Percentiles rank a stretch among this genome's conserved stretches.
These are phyloP conservation scores for Hymenoscyphus infarciens DNA, from an alignment of 2,329 filamentous ascomycete species.

Conservation along the genomic window DNA sequence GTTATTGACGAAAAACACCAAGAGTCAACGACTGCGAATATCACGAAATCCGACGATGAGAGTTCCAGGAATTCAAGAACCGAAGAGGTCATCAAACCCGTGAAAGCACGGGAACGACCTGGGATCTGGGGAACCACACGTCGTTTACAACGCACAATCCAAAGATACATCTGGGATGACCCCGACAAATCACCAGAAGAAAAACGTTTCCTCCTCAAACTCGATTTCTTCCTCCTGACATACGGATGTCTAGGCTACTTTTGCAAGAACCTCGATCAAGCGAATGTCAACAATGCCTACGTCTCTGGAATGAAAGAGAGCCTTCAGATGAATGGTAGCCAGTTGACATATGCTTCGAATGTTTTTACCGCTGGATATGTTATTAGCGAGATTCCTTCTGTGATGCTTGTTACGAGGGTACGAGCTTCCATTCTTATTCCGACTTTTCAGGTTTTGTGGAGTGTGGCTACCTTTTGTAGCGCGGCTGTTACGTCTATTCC, in stretches of 20 bases:
- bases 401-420: slow-evolving; percentile 24
- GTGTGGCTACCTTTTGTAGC: slow-evolving; percentile 27
- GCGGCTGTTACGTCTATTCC: slow-evolving; percentile 31
- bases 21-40: neutral
- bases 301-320: slow-evolving; percentile 46
- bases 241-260: slow-evolving; percentile 45
- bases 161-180: slow-evolving; percentile 33
- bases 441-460: slow-evolving; percentile 26
- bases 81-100: neutral
- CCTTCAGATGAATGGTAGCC: slow-evolving; percentile 44
- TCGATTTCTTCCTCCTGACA: slow-evolving; percentile 46
- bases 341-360: slow-evolving; percentile 50
- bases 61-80: neutral
- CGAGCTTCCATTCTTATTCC: slow-evolving; percentile 29
- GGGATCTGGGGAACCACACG: slow-evolving; percentile 14
- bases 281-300: slow-evolving; percentile 38
- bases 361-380: slow-evolving; percentile 47
- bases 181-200: slow-evolving; percentile 37
- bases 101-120: slow-evolving; percentile 22
- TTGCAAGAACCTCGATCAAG: slow-evolving; percentile 43
- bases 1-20: neutral
- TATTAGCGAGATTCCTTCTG: slow-evolving; percentile 29
- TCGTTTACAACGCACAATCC: slow-evolving; percentile 20
- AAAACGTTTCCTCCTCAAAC: slow-evolving; percentile 45
- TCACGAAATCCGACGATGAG: neutral